These are phyloP conservation scores for Sclerotinia minor DNA, from an alignment of 2,329 filamentous ascomycete species.

Conservation along the genomic window DNA sequence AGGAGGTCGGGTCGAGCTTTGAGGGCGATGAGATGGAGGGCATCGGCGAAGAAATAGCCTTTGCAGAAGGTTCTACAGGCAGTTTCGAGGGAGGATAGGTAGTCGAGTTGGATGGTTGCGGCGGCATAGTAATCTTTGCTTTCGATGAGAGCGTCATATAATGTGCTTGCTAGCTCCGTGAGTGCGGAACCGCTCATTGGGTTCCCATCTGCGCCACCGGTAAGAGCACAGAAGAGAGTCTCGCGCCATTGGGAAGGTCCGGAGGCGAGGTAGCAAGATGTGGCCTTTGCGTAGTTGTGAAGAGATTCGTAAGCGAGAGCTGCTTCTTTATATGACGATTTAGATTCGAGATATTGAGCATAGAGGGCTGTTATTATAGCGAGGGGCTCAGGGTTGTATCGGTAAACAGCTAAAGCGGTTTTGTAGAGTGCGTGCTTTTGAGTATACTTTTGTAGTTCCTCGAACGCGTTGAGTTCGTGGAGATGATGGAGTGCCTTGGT, in stretches of 20 bases:
- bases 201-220: constrained; percentile 2
- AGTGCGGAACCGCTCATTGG: constrained; percentile 53
- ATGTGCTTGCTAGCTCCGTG: constrained; percentile 64
- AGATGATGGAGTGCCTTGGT: constrained; percentile 77
- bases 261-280: constrained; percentile 78
- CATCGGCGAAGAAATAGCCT: constrained; percentile 83
- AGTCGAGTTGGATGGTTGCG: constrained; percentile 76
- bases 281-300: constrained; percentile 69
- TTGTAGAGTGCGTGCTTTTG: constrained; percentile 78
- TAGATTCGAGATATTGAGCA: constrained; percentile 71
- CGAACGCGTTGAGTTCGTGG: constrained; percentile 69
- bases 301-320: constrained; percentile 91
- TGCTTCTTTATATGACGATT: constrained; percentile 79
- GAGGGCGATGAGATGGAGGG: constrained; percentile 71
- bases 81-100: constrained; percentile 69
- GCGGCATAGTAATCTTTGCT: constrained; percentile 81
- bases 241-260: constrained; percentile 83
- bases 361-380: constrained; percentile 73
- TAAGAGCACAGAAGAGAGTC: constrained; percentile 72
- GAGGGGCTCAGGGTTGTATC: constrained; percentile 71
- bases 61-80: constrained; percentile 81
- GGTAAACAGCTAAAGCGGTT: constrained; percentile 75
- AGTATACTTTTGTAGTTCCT: constrained; percentile 76
- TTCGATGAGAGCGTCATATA: constrained; percentile 79
- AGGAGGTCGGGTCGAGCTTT: constrained; percentile 64